Evolutionary conservation across 2,329 filamentous ascomycete species (phyloP).

Genomic region (Cladosporium oxysporum): DNA sequence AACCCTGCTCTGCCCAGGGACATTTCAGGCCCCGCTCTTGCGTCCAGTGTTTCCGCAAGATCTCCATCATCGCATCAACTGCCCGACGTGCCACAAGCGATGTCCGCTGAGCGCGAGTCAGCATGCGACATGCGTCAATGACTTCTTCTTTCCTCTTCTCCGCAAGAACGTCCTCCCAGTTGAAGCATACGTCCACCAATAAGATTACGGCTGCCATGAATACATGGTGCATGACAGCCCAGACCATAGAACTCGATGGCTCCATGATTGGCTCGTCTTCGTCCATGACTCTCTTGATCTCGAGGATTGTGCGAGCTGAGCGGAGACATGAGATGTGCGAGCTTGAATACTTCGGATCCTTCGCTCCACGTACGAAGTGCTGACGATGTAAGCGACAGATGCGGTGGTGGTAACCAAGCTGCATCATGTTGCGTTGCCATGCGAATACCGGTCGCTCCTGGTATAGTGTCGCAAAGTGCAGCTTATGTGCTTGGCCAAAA

Average conservation of each 20-base stretch:
- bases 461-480: not conserved
- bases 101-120: not conserved
- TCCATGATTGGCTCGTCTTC: conserved; percentile 8
- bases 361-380: not conserved
- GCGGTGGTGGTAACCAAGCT: conserved; percentile 5
- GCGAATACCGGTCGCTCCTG: not conserved
- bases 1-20: not conserved
- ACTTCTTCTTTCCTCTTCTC: conserved; percentile 10
- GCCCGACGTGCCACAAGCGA: not conserved
- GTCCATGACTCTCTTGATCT: conserved; percentile 15
- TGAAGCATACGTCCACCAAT: conserved; percentile 7
- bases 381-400: conserved; percentile 12
- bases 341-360: conserved; percentile 10
- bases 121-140: conserved; percentile 7
- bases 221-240: conserved; percentile 12
- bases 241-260: conserved; percentile 11
- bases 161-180: conserved; percentile 14
- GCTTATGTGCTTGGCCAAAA: not conserved
- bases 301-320: conserved; percentile 8
- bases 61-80: conserved; percentile 7
- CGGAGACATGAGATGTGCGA: conserved; percentile 11
- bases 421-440: not conserved
- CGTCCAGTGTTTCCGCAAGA: not conserved
- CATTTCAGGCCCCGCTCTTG: not conserved
- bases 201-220: conserved; percentile 15